Base-by-base conservation (phyloP, 352 stramenopile species). In the Phytopythium vexans region DNA sequence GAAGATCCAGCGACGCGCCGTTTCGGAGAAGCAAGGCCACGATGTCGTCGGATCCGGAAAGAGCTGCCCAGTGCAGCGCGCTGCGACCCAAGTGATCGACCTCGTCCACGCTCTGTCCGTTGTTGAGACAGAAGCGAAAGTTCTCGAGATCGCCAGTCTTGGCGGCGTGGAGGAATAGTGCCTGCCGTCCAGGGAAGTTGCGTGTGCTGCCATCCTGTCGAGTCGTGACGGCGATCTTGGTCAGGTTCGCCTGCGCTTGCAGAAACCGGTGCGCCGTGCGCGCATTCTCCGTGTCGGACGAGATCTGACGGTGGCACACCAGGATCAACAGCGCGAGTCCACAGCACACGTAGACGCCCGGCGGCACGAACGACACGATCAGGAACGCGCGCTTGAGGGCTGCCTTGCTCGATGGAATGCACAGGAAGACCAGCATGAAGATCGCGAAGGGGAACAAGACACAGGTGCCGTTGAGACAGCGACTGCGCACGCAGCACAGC, bases 401-500 rank as follows among this genome's bases (percentile, higher is more conserved):
- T 8, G 51, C 31, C 27, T 69, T 59, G 49, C 61, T 54, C 31
- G 47, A 56, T 3, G 60, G 65, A 27, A 72, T 55, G 15, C 61
- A 65, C 46, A 73, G 60, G 54, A 68, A 80, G 9, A 86, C 51
- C 8, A 85, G n/a, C 14, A 90, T 55, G 45, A 89, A 84, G 14
- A 85, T 14, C 1, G 67, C 42, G 47, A 66, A 83, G 8, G 82
- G 82, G 10, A 77, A 64, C 39, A 80, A 12, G 9, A 92, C 75
- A 31, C 82, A 90, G 4, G 64, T 66, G 42, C 69, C 62, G 37
- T 58, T 49, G 12, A 92, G 60, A 56, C 81, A 86, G 32, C 80
- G 72, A 44, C 74, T 90, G 7, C 74, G 72, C 0, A 90, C 50
- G 58, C 82, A 90, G 57, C 75, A 92, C 1, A 90, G 62, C 43